phyloP scores from a whole-genome alignment of 352 stramenopile species.

The Phytophthora pini region DNA sequence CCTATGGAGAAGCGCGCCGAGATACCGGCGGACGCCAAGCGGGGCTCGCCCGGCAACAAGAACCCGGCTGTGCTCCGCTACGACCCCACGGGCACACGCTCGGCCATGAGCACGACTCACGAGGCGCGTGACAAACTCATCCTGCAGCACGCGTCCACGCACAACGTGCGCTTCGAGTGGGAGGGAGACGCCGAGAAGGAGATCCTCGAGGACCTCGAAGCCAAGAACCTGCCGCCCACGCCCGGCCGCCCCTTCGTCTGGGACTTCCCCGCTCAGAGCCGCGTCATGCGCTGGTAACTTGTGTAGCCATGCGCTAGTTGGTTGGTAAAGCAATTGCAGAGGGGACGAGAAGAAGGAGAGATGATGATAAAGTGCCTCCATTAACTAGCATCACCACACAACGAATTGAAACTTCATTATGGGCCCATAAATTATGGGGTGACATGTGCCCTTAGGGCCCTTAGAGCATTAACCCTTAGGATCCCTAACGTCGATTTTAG shows the following conservation, averaged over 20 bases:
- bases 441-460: no score
- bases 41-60: conserved; percentile 86
- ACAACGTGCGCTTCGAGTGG: conserved; percentile 88
- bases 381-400: not conserved
- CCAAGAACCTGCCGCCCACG: conserved; percentile 77
- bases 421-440: not conserved
- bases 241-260: conserved; percentile 75
- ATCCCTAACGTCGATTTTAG: no score
- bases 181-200: conserved; percentile 70
- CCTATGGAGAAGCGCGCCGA: conserved; percentile 59
- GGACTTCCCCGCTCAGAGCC: conserved; percentile 69
- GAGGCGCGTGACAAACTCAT: conserved; percentile 79
- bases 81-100: conserved; percentile 86
- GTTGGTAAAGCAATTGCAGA: not conserved
- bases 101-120: conserved; percentile 86
- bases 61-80: conserved; percentile 88
- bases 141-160: conserved; percentile 65
- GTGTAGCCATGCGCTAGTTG: conserved; percentile 5
- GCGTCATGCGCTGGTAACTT: conserved; percentile 73
- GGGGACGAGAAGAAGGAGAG: not conserved
- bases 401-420: no score
- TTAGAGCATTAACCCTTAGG: no score
- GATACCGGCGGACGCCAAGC: conserved; percentile 69
- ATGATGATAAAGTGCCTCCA: conserved; percentile 23
- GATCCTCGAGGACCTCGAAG: conserved; percentile 75